Percentiles rank a stretch among this genome's conserved stretches.
Evolutionary conservation across 2,329 filamentous ascomycete species (phyloP).

Genomic region (Fusarium algeriense): DNA sequence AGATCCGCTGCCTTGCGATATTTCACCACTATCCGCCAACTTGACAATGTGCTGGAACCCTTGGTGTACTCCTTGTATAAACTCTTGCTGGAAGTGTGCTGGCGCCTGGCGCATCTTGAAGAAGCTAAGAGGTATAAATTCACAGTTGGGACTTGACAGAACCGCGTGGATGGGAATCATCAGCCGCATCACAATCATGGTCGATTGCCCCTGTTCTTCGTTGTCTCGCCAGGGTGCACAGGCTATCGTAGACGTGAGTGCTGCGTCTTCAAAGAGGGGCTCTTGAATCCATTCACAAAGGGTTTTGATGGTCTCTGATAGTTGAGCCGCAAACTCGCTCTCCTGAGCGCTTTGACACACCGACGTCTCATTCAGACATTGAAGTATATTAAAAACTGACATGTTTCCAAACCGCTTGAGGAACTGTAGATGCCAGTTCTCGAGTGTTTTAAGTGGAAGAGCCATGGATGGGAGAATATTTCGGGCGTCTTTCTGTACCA

Average conservation of each 20-base stretch:
- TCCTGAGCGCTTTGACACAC: slow-evolving; percentile 51
- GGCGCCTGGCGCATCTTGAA: slow-evolving; percentile 75
- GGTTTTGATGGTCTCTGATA: slow-evolving; percentile 57
- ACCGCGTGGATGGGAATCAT: slow-evolving; percentile 71
- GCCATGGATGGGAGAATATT: slow-evolving; percentile 71
- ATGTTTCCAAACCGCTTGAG: slow-evolving; percentile 62
- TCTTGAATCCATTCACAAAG: slow-evolving; percentile 59
- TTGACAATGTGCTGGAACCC: slow-evolving; percentile 67
- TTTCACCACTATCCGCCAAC: slow-evolving; percentile 9
- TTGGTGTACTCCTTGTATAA: slow-evolving; percentile 69
- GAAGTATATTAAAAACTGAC: slow-evolving; percentile 50
- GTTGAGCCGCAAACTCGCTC: slow-evolving; percentile 57
- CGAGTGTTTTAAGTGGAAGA: slow-evolving; percentile 64
- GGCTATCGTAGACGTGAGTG: slow-evolving; percentile 58
- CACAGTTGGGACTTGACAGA: slow-evolving; percentile 62
- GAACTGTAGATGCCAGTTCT: slow-evolving; percentile 66
- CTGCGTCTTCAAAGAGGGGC: slow-evolving; percentile 59
- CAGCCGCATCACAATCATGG: slow-evolving; percentile 68
- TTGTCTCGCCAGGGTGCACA: slow-evolving; percentile 53
- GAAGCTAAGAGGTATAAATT: slow-evolving; percentile 71
- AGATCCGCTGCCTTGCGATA: not conserved
- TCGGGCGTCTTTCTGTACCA: slow-evolving; percentile 67
- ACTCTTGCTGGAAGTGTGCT: slow-evolving; percentile 68
- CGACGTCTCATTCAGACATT: slow-evolving; percentile 51
- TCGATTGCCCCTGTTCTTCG: slow-evolving; percentile 22